Base-by-base conservation (phyloP, 75 land plant genomes). In the Pseudotsuga menziesii region DNA sequence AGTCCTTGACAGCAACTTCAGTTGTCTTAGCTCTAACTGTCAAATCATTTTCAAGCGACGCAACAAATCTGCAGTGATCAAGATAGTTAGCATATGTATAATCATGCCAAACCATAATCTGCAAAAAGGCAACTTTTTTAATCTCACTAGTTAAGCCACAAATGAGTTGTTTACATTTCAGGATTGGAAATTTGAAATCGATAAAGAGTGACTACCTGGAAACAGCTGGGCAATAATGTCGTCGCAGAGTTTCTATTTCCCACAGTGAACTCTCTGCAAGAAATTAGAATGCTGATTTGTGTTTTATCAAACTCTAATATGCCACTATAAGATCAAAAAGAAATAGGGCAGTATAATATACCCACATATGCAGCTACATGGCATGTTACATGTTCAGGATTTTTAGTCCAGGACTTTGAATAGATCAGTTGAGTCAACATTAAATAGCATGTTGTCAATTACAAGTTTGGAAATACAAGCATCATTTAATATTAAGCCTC, bases 191-290 rank as follows among this genome's bases (percentile, higher is more conserved):
- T n/a, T 52, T 36, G 55, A 55, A 58, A 36, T 41, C 14, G 64
- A 74, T 55, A 56, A 56, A 57, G 29, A 83, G 61, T 9, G 26
- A 22, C 26, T 82, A 92, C 99, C 99, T 95, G 57, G 99, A 95
- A 56, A 97, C 96, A 29, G 93, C 89, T 35, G 99, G 96, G 66
- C 92, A 97, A 73, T 97, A 97, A 74, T 97, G 99, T 60, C 84
- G 91, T 5, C 98, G 92, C 19, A 97, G 88, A 19, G 91, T 88
- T 55, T 97, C 98, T 69, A 97, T 87, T 78, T 97, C 99, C 98
- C 98, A 97, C 74, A 97, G 85, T 29, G 99, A 97, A 81, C 99
- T 97, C 81, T 86, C 99, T 97, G 94, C 60, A 74, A 80, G 25
- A 69, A 41, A 69, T 36, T 36, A 39, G 48, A 44, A 39, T 39